Base-by-base conservation (phyloP, 805 yeast species). In the Kregervanrija fluxuum region DNA sequence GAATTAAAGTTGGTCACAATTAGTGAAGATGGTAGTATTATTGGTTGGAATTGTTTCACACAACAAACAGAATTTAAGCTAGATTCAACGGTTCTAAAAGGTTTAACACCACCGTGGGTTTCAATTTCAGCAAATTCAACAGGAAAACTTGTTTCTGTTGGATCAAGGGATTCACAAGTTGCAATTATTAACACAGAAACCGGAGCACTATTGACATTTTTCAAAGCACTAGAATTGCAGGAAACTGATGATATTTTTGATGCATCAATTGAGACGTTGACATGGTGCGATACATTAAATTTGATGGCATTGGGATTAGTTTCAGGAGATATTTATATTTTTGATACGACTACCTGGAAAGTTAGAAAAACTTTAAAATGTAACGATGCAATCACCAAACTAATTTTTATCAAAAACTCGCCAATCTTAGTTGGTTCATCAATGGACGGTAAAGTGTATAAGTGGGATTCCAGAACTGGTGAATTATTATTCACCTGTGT, bases 391-490 rank as follows among this genome's bases (percentile, higher is more conserved):
- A 76, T 89, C 37, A 93, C 99, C 9, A 83, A 82, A 62, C 67
- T 91, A 36, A 67, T 73, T 54, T 91, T 91, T 54, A 66, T 85
- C 11, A 54, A 60, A 22, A 71, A 71, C 30, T 62, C 72, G 11
- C 83, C 87, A 11, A 52, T 67, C 34, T 68, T 93, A 45, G 65
- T 84, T 34, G 93, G 83, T 0, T 72, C 88, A 5, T 77, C 85
- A 45, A 86, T 87, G 82, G 85, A 89, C 60, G 97, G 98, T 46
- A 77, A 76, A 53, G 77, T 93, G 33, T 82, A 82, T 65, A 80
- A 83, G 62, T 89, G 88, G 85, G 97, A 93, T 64, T 81, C 85
- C 6, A 81, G 96, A 67, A 82, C 89, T 3, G 95, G 95, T 46
- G 79, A 75, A 48, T 81, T 78, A 56, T 65, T 83, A 47, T 85